Base-by-base conservation (phyloP, 2,329 filamentous ascomycete species). In the Aspergillus melleus region DNA sequence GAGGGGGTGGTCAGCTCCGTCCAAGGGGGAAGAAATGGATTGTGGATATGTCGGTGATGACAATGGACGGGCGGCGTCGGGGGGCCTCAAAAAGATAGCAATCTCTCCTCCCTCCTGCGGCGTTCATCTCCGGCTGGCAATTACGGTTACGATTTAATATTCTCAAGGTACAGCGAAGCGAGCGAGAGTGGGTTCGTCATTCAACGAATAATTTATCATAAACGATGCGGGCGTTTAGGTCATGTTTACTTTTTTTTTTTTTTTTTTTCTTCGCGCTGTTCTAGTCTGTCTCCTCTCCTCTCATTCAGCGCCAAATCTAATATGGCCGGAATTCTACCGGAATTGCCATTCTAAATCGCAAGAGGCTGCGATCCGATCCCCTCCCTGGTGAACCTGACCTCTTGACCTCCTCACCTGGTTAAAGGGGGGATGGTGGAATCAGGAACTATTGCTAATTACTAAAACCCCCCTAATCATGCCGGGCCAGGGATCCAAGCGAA, bases 221-320 rank as follows among this genome's bases (percentile, higher is more conserved):
- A 47, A 47, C 22, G 20, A 20, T 22, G n/a, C 16, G 29, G 42
- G 16, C 44, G n/a, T 42, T 55, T 49, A 55, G 24, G 2, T 22
- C 39, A 32, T 55, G 53, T 49, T 55, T 47, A 55, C 53, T 55
- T 55, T 47, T 49, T 47, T 19, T 16, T 39, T 19, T 16, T 39
- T n/a, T 6, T 26, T 26, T 26, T 8, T 29, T 9, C 11, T 36
- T 36, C 4, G 10, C 32, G 32, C 26, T 29, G 26, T 29, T 29
- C 26, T 29, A 29, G 26, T 29, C 26, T 24, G 24, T 24, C 24
- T 24, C 24, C 24, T 24, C 24, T 24, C 36, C 14, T n/a, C 16
- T 42, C 36, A n/a, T n/a, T 42, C 29, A 20, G 3, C 16, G 22
- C 20, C 30, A 39, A 54, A 20, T 36, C 24, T 24, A 14, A 12